Evolutionary conservation across 306 rosid genomes (phyloP).

Genomic region (Chamaecrista fasciculata): DNA sequence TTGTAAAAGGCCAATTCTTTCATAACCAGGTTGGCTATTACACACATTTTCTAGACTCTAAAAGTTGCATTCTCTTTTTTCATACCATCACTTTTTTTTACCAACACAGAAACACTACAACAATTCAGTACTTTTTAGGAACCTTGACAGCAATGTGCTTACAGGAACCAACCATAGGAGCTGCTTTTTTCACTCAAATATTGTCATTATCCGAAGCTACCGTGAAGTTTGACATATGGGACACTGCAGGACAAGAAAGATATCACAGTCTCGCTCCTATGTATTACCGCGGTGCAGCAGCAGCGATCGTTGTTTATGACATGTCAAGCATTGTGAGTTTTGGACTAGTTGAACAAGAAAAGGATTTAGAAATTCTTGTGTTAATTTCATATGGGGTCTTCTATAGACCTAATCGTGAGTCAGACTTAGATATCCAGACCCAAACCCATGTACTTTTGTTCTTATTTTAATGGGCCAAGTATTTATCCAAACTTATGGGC

Average conservation of each 20-base stretch:
- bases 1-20: conserved; percentile 74
- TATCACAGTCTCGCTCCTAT: conserved; percentile 92
- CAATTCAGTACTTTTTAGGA: neutral
- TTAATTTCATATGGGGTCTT: neutral
- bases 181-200: conserved; percentile 88
- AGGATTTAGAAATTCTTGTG: neutral
- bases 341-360: conserved; percentile 11
- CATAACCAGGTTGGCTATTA: conserved; percentile 55
- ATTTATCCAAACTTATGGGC: too few species aligned
- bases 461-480: too few species aligned
- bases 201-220: conserved; percentile 78
- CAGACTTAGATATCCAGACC: too few species aligned
- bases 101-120: neutral
- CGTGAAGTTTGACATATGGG: conserved; percentile 93
- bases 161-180: conserved; percentile 93
- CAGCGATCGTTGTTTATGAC: conserved; percentile 80
- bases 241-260: conserved; percentile 94
- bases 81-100: neutral
- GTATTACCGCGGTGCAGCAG: conserved; percentile 95
- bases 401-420: too few species aligned
- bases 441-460: too few species aligned
- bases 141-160: conserved; percentile 9
- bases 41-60: neutral
- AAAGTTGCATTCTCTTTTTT: neutral
- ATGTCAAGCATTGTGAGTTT: conserved; percentile 56